Evolutionary conservation across 441 rosid species (phyloP), one percentile per base, ranked within the genome.

Genomic region (Arabidopsis lyrata): DNA sequence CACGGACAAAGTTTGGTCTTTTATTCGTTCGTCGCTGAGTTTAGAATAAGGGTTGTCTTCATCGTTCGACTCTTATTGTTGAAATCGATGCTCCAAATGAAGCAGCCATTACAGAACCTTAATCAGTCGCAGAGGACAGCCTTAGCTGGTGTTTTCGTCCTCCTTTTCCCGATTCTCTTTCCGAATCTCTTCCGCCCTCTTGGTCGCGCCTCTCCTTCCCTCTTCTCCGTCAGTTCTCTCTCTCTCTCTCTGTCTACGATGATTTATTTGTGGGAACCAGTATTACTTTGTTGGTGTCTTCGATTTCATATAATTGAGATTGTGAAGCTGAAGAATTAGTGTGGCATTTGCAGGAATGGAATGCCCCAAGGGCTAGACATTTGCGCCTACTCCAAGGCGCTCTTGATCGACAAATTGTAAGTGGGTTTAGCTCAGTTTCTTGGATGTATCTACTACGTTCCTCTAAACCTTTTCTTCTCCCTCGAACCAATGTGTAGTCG

Each of bases 331-430:
- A 73, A 36, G 59, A 44, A 24, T 27, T 6, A 8, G 13, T 72
- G 35, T 55, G 47, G 49, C 65, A 18, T 74, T 73, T 81, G 81
- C 82, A 95, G 99, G 99, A 95, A 79, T 92, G 97, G 98, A 92
- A 86, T 83, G 91, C 98, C 9, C 98, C 98, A 20, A 84, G 85
- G 75, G 96, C 98, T 27, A 81, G 77, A 77, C 95, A 95, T 66
- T 63, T 83, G 78, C 78, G 87, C 42, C 80, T 95, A 31, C 82
- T 95, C 4, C 59, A 84, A 70, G 83, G 87, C 36, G 97, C 97
- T 81, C 75, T 91, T 39, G 53, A 74, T 70, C 87, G 87, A 62
- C 85, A 82, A 63, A 76, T 83, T 47, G 98, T 91, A 79, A 84
- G 97, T 83, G 52, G 11, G 52, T 68, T 63, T 76, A 29, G 2